Base-by-base conservation (phyloP, 2,329 filamentous ascomycete species). In the Trichoderma atrobrunneum region DNA sequence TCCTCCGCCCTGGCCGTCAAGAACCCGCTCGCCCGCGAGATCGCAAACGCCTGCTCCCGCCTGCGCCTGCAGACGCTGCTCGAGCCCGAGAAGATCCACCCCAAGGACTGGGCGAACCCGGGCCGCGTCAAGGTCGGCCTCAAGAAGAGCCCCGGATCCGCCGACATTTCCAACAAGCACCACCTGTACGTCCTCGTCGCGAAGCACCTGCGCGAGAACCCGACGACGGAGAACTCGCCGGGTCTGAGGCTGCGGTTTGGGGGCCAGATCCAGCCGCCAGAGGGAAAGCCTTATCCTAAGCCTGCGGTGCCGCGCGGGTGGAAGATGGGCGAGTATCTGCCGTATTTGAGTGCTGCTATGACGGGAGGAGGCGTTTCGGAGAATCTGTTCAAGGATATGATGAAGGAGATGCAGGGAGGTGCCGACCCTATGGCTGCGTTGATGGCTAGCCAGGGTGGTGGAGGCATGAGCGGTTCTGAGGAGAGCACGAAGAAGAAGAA, bases 71-170 rank as follows among this genome's bases (percentile, higher is more conserved):
- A 89, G 74, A 91, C 92, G 57, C 90, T 96, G 8, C 92, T 98
- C 80, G 96, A 99, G 84, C 93, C 95, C 1, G 92, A 92, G 79
- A 97, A 97, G 85, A 88, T 90, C 73, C 96, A 99, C 82, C 96
- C 96, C 7, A 95, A 96, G 84, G 96, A 99, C 85, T 99, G 96
- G 96, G 91, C 92, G 71, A 99, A 99, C 84, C 96, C 96, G 14
- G 96, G 96, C 4, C 88, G 96, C 72, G 93, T 98, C 74, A 90
- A 93, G 76, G 90, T 98, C 64, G 84, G 91, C 78, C 84, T 98
- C n/a, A 75, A 69, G 74, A 59, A 61, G 68, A 32, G 14, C 59
- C 70, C 77, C 54, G 66, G 71, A 54, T 70, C 74, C 14, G 69
- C 72, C 12, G 24, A 79, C 87, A 80, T 97, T 71, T 91, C 90